Conservation (phyloP, 352 stramenopile species). For the Globisporangium recalcitrans region DNA sequence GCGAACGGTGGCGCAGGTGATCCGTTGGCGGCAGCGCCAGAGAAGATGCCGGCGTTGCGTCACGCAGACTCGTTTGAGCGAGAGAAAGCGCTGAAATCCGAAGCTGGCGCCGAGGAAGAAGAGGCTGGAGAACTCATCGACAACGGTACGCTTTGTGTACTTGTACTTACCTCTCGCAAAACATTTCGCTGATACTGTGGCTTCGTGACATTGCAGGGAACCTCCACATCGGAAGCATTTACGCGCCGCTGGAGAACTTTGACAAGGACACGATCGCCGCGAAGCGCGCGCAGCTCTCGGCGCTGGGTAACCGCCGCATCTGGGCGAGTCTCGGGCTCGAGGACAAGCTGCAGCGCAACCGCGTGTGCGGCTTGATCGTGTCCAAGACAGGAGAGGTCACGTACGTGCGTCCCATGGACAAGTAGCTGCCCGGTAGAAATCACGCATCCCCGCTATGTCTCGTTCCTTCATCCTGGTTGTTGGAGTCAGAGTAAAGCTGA, state of each 20-base stretch:
- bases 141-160: slow-evolving; percentile 33
- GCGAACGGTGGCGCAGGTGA: slow-evolving; percentile 15
- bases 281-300: slow-evolving; percentile 70
- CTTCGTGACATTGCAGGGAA: slow-evolving; percentile 31
- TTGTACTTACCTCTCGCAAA: background rate
- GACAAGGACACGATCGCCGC: slow-evolving; percentile 77
- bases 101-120: slow-evolving; percentile 45
- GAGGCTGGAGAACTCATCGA: slow-evolving; percentile 68
- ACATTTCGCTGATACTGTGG: background rate
- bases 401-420: slow-evolving; percentile 62
- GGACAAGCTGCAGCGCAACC: slow-evolving; percentile 58
- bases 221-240: slow-evolving; percentile 61
- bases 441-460: background rate
- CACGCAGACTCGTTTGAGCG: slow-evolving; percentile 44
- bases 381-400: slow-evolving; percentile 69
- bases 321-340: slow-evolving; percentile 83
- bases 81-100: slow-evolving; percentile 31
- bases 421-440: too few species aligned
- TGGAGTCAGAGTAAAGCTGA: background rate
- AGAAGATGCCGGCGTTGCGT: slow-evolving; percentile 39
- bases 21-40: slow-evolving; percentile 19
- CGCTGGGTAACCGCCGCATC: slow-evolving; percentile 72
- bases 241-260: slow-evolving; percentile 69
- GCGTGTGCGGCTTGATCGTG: slow-evolving; percentile 57
- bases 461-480: background rate